phyloP scores from a whole-genome alignment of 805 yeast species.

The Ogataea neopini region DNA sequence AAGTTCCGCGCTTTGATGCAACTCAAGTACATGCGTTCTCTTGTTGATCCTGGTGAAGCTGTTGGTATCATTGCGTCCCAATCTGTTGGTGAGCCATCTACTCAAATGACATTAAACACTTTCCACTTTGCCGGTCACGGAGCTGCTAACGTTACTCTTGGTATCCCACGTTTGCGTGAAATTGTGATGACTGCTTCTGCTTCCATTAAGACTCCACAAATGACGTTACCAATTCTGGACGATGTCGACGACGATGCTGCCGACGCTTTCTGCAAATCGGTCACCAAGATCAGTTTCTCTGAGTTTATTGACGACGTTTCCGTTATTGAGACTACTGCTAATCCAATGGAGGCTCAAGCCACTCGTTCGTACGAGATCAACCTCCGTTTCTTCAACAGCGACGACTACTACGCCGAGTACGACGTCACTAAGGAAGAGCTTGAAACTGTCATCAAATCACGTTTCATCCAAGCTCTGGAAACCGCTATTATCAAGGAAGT shows the following conservation, averaged over 20 bases:
- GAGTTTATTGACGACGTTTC: conserved; percentile 84
- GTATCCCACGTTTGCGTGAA: conserved; percentile 99
- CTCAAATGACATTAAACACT: conserved; percentile 96
- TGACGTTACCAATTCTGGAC: conserved; percentile 82
- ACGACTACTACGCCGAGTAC: conserved; percentile 84
- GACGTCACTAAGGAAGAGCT: conserved; percentile 81
- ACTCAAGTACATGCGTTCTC: conserved; percentile 94
- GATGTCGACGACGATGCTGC: conserved; percentile 87
- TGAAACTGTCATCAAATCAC: conserved; percentile 62
- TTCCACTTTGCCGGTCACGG: conserved; percentile 99
- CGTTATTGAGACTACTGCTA: conserved; percentile 86
- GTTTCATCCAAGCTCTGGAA: conserved; percentile 74
- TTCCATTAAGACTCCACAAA: conserved; percentile 96
- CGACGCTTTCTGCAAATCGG: conserved; percentile 88
- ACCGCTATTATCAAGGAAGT: conserved; percentile 74
- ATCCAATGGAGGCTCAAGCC: conserved; percentile 44
- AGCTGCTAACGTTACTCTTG: conserved; percentile 98
- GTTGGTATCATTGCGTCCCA: conserved; percentile 98
- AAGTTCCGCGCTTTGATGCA: conserved; percentile 97
- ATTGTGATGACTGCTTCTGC: conserved; percentile 99
- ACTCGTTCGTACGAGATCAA: conserved; percentile 74
- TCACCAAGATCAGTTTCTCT: conserved; percentile 79
- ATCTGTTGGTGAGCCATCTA: conserved; percentile 98
- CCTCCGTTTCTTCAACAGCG: conserved; percentile 69
- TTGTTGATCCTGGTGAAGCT: conserved; percentile 94